These are phyloP conservation scores for Pichia sp. DNA, from an alignment of 1,139 yeast species.

Conservation along the genomic window DNA sequence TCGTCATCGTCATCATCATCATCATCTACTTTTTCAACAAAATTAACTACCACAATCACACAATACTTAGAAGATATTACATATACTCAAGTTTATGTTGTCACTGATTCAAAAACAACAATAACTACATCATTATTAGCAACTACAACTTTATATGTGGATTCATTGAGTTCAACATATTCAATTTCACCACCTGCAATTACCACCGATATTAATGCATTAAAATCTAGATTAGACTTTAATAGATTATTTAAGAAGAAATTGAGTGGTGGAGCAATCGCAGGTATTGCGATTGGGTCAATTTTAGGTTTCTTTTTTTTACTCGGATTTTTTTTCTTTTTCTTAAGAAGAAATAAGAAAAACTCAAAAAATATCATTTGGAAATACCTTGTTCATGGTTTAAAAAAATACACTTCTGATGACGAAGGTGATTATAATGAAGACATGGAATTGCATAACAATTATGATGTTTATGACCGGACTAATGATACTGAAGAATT, in stretches of 20 bases:
- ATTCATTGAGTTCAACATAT: constrained; percentile 20
- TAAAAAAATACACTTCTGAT: not conserved
- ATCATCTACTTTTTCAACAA: constrained; percentile 2
- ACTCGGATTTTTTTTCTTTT: constrained; percentile 20
- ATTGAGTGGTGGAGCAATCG: constrained; percentile 32
- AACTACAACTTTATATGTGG: constrained; percentile 25
- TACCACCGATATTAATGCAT: constrained; percentile 23
- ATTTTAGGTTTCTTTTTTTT: constrained; percentile 33
- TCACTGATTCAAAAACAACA: constrained; percentile 36
- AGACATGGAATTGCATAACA: not conserved
- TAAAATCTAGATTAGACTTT: constrained; percentile 14
- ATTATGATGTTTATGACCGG: not conserved
- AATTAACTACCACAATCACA: constrained; percentile 13
- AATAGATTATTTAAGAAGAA: not conserved
- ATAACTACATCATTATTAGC: constrained; percentile 33
- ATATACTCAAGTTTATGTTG: constrained; percentile 37
- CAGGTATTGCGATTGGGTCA: constrained; percentile 41
- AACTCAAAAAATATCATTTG: constrained; percentile 7
- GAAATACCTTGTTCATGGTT: not conserved
- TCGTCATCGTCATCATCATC: not conserved
- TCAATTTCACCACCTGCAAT: constrained; percentile 25
- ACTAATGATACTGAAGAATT: not conserved
- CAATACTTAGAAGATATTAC: constrained; percentile 15
- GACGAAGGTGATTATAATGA: not conserved
- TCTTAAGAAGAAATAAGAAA: constrained; percentile 18